Evolutionary conservation across 2,329 filamentous ascomycete species (phyloP), one percentile per base, ranked within the genome.

Genomic region (Colletotrichum salicis): DNA sequence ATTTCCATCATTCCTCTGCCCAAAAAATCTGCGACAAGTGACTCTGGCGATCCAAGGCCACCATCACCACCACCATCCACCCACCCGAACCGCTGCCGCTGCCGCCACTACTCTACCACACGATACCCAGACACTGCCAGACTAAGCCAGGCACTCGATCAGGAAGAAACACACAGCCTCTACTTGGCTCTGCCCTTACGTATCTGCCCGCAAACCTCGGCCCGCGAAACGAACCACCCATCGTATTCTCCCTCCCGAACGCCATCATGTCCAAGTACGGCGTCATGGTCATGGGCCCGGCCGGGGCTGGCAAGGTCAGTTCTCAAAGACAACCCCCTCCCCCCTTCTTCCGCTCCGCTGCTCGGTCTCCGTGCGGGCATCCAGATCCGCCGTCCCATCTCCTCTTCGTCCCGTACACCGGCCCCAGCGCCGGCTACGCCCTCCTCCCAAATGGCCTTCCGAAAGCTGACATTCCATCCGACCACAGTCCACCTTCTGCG

Each of bases 221-320:
- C 19, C 41, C 41, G 8, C 41, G 41, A 22, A 68, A 63, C 33
- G 19, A 27, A 22, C 12, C 6, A 11, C 24, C 55, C 31, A 52
- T 61, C 33, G 31, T 45, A 48, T 55, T 13, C 55, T 54, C 58
- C 41, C 61, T 35, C 24, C 52, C 24, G 12, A 41, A 64, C 69
- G 68, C 70, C 79, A 85, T 71, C 75, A 97, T 97, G 94, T 96
- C 93, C 83, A 97, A 98, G 83, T 98, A 95, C 80, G 96, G 96
- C 64, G 92, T 94, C 75, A 92, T 98, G 83, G 92, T 98, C 73
- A 97, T 98, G 93, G 96, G 96, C 81, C 96, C 96, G 72, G 96
- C 96, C 24, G 96, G 95, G 76, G 95, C 95, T 27, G 96, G 96
- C 84, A 99, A 97, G 88, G 91, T 92, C 52, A 83, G 75, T 29